Evolutionary conservation across 1,139 yeast genomes (phyloP), one percentile per base, ranked within the genome.

Genomic region (Zygoascus meyerae): DNA sequence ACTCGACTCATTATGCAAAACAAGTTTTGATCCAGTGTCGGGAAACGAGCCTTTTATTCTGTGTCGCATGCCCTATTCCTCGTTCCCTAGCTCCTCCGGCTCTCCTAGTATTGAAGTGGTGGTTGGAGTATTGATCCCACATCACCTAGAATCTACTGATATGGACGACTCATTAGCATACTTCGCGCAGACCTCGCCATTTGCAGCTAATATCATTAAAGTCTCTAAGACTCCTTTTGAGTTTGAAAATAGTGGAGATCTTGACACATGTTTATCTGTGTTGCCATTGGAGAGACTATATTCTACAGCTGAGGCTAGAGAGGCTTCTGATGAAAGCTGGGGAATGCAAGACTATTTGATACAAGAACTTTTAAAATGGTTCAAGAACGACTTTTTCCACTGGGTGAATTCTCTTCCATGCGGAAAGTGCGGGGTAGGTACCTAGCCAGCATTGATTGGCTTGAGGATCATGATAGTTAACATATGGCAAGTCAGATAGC

Each of bases 341-440:
- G 78, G 78, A 9, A 78, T 82, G 56, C 81, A 83, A 47, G 97
- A 90, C 61, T 70, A 74, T 38, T 58, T 90, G 7, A 90, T 89
- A 1, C 70, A 72, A 52, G 92, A 81, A 54, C 64, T 86, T 15
- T 70, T 90, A 33, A 55, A 52, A 39, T 90, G 94, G 79, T 90
- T 83, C 68, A 89, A 87, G 57, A 70, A 81, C 43, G 81, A 78
- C 41, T 89, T 86, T 67, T 90, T 92, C 67, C 70, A 68, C 34
- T 90, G 97, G 97, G 81, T 86, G 11, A 83, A 83, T 57, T 73
- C 74, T 38, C 90, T 95, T 0, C 61, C 68, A 7, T 89, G 96
- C 59, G 62, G 70, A 0, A 49, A 43, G 0, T 87, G 96, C 62
- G 73, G 72, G 0, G 70, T 66, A 34, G 43, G 64, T 26, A 7